Conservation (phyloP, 1,284 basidiomycete genomes). For the Trichosporon sp. region DNA sequence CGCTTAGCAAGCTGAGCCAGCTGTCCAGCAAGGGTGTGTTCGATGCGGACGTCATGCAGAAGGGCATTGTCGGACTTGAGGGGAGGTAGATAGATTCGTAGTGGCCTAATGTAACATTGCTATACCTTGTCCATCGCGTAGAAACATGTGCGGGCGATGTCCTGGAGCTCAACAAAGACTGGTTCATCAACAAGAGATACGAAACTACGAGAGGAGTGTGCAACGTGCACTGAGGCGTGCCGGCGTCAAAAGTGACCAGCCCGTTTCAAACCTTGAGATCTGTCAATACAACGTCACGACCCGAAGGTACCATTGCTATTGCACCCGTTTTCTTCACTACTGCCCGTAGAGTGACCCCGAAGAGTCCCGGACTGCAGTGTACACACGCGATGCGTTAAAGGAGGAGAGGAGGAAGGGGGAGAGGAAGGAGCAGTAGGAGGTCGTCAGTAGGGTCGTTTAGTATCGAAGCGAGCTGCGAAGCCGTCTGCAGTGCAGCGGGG, state of each 20-base stretch:
- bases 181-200: neutral
- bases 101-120: conserved; percentile 2
- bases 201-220: conserved; percentile 12
- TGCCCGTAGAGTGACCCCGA: conserved; percentile 22
- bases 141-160: neutral
- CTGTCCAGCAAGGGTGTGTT: conserved; percentile 64
- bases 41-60: conserved; percentile 63
- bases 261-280: conserved; percentile 5
- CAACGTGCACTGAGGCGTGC: conserved; percentile 13
- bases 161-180: no score
- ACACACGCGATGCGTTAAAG: conserved; percentile 37
- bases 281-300: conserved; percentile 25
- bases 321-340: conserved; percentile 47
- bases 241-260: neutral
- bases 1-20: conserved; percentile 70
- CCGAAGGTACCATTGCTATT: conserved; percentile 37
- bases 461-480: neutral
- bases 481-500: neutral
- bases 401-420: neutral
- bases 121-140: neutral
- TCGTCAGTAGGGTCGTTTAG: neutral
- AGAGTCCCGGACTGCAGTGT: conserved; percentile 37
- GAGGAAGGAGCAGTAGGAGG: neutral
- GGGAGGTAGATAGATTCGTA: conserved; percentile 13
- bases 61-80: conserved; percentile 24